Percentiles rank a stretch among this genome's conserved stretches.
phyloP scores from a whole-genome alignment of 129 eudicot genomes.

The Escallonia rubra region DNA sequence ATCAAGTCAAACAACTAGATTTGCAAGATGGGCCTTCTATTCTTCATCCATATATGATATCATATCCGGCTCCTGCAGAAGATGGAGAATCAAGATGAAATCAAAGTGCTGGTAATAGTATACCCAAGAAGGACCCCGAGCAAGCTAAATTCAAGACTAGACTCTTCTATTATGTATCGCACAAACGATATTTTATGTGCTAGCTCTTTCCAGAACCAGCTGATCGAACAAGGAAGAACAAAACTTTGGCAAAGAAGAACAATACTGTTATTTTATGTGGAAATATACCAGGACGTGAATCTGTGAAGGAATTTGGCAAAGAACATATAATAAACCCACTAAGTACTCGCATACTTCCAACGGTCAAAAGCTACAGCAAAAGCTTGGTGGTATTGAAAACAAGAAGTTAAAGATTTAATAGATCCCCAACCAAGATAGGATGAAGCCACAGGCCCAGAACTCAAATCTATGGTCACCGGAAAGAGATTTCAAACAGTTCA shows the following conservation, averaged over 20 bases:
- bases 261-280: conserved; percentile 81
- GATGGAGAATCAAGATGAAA: conserved; percentile 20
- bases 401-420: background rate
- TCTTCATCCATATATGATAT: conserved; percentile 15
- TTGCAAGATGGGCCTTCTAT: conserved; percentile 17
- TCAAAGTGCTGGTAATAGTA: conserved; percentile 8
- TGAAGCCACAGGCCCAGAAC: background rate
- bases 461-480: conserved; percentile 1
- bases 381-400: conserved; percentile 7
- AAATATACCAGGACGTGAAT: no score
- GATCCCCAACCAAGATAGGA: background rate
- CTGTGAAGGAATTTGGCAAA: background rate
- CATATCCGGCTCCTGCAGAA: conserved; percentile 38
- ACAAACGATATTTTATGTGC: conserved; percentile 47
- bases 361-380: conserved; percentile 18
- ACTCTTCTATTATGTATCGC: conserved; percentile 9
- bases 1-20: conserved; percentile 30
- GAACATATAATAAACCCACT: conserved; percentile 9
- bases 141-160: conserved; percentile 11
- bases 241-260: conserved; percentile 20
- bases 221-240: conserved; percentile 42
- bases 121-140: background rate
- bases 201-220: conserved; percentile 8
- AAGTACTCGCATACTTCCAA: conserved; percentile 6
- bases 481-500: background rate